phyloP scores from a whole-genome alignment of 2,329 filamentous ascomycete genomes.

The Xylariaceae sp. region DNA sequence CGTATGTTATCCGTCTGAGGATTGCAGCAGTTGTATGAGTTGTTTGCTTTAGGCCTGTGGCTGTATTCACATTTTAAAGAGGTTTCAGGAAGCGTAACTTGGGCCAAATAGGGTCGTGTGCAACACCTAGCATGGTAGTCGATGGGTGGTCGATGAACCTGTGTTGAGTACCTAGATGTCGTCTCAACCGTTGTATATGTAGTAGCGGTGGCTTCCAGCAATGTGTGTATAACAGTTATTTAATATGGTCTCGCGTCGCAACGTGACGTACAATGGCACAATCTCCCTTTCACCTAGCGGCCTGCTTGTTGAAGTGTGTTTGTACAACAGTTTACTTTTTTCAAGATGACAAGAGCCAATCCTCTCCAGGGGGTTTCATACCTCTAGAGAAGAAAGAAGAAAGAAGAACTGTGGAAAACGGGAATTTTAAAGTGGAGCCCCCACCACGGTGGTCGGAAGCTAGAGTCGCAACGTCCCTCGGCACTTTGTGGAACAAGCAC shows the following conservation, averaged over 20 bases:
- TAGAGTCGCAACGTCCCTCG: conserved; percentile 19
- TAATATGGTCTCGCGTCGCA: no score
- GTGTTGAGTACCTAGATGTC: conserved; percentile 9
- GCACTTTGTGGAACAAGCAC: conserved; percentile 3
- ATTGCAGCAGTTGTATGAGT: conserved; percentile 11
- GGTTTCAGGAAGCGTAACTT: no score
- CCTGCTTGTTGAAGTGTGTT: no score
- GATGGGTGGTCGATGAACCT: no score
- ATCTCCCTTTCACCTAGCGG: conserved; percentile 13
- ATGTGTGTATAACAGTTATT: conserved; percentile 16
- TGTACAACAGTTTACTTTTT: no score
- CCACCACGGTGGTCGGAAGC: conserved; percentile 10
- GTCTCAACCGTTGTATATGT: conserved; percentile 23
- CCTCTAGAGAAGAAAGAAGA: no score
- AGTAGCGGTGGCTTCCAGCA: conserved; percentile 15
- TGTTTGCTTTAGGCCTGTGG: conserved; percentile 4
- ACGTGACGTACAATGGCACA: no score
- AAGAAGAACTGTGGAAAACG: no score
- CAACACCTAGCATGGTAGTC: not conserved
- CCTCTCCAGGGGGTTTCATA: no score
- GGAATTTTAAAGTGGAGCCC: not conserved
- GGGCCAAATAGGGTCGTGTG: not conserved
- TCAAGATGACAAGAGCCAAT: no score
- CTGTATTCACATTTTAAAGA: conserved; percentile 11
- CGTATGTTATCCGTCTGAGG: not conserved